Evolutionary conservation across 257 asterid genomes (phyloP), one percentile per base, ranked within the genome.

Genomic region (Przewalskia tangutica): DNA sequence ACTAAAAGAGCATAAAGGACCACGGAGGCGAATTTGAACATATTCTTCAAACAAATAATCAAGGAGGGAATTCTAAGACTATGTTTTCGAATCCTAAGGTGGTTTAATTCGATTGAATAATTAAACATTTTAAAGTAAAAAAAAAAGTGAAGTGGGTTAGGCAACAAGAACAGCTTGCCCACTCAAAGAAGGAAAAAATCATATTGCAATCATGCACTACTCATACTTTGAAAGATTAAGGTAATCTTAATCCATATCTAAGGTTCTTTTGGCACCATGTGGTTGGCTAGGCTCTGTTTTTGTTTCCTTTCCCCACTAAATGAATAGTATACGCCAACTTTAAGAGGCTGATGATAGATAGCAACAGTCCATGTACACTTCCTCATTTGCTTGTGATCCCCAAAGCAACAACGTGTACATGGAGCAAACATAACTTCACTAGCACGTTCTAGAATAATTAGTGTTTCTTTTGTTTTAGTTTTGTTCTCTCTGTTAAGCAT

Each of bases 11-110:
- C 0, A 27, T 27, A 27, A 27, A 87, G 90, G 88, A 87, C 86
- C 86, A 79, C 85, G 85, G 82, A 81, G 56, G 70, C 34, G 86
- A 86, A 86, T 83, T 34, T 17, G 89, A 84, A 82, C 82, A 82
- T 83, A 83, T 89, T 87, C 90, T 80, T 85, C 82, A 23, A 27
- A 11, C 4, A 64, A 77, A 77, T 77, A 38, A 62, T 83, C 59
- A 20, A 71, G 42, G 59, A 46, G 59, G 13, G 44, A 23, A 73
- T 23, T 73, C 8, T 3, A 20, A 73, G 23, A 11, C 20, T 46
- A 46, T 48, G 20, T 9, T 9, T 18, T 71, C 79, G 59, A 46
- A 71, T 75, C 80, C 44, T 50, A 75, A 23, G 23, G 62, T 27
- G 20, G 27, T 50, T 71, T 50, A 75, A 50, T 75, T 50, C 46